Percentiles rank a stretch among this genome's conserved stretches.
Evolutionary conservation across 2,329 filamentous ascomycete species (phyloP).

Genomic region (Sporothrix brunneoviolacea): DNA sequence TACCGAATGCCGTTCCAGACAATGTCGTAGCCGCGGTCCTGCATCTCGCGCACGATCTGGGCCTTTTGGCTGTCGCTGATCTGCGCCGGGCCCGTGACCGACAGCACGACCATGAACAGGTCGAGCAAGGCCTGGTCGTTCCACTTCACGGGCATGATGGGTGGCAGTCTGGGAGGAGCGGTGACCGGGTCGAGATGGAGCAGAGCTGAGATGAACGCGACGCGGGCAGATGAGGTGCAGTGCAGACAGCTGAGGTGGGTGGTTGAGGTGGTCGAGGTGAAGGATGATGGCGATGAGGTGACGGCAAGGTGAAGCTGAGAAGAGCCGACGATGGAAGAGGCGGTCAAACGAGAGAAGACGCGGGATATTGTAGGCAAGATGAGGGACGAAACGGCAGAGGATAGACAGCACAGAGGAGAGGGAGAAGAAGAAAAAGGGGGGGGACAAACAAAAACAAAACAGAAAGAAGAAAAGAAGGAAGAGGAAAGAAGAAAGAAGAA

Average conservation of each 20-base stretch:
- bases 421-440: background rate
- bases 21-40: conserved; percentile 21
- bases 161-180: background rate
- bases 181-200: background rate
- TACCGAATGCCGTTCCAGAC: conserved; percentile 33
- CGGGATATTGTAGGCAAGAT: too few relatives aligned
- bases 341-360: too few relatives aligned
- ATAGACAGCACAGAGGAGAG: background rate
- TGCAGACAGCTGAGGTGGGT: background rate
- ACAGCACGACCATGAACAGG: conserved; percentile 24
- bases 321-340: too few relatives aligned
- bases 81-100: conserved; percentile 12
- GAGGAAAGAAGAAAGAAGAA: conserved; percentile 2
- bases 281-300: too few relatives aligned
- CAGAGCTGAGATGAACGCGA: background rate
- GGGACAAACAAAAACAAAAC: background rate
- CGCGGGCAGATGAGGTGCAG: background rate
- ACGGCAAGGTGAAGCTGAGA: too few relatives aligned
- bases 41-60: conserved; percentile 20
- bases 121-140: conserved; percentile 23
- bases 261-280: too few relatives aligned
- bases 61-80: conserved; percentile 23
- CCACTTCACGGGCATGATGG: conserved; percentile 25
- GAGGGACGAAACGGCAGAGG: too few relatives aligned
- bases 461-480: background rate